Base-by-base conservation (phyloP, 352 stramenopile genomes). In the Pythium pyrilobum region DNA sequence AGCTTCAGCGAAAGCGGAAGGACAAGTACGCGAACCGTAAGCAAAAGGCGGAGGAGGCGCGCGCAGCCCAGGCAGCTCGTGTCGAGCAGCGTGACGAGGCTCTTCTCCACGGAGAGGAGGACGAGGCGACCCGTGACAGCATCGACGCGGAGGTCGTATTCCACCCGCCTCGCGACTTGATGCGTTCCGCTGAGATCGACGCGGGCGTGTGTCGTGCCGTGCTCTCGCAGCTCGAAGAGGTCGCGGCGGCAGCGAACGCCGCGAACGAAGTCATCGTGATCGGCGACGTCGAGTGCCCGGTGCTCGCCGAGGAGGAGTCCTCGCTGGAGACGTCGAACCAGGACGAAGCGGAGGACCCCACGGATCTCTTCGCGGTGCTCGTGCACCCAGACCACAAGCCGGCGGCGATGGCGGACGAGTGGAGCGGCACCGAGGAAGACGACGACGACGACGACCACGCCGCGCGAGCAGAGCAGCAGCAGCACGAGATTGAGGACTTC, bases 211-310 rank as follows among this genome's bases (percentile, higher is more conserved):
- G 69, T 49, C 66, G 67, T 20, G 73, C 66, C 2, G 73, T 85
- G 27, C 55, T 88, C 23, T 69, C 70, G 24, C 66, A 85, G 46
- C 53, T 85, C n/a, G 67, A 81, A 33, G 66, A 81, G 25, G 72
- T 84, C 37, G 41, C 38, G 9, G 52, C 42, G 2, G 41, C 52
- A 5, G 44, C 25, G 5, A 31, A 52, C 7, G 33, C 32, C 5
- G 47, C 67, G 36, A 33, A 16, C 18, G 27, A 46, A 1, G 67
- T 72, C 49, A 85, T 89, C 28, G 65, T 89, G 25, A 66, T 86
- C 24, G 73, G 77, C 5, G 69, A 88, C 24, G 67, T 88, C 33
- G 64, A 68, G 24, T 88, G 77, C 33, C 74, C 77, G 1, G 53
- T 88, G n/a, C 38, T 74, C 12, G 37, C 52, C 23, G 44, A 68